These are phyloP conservation scores for Zymoseptoria tritici DNA, from an alignment of 2,329 filamentous ascomycete genomes.

Conservation along the genomic window DNA sequence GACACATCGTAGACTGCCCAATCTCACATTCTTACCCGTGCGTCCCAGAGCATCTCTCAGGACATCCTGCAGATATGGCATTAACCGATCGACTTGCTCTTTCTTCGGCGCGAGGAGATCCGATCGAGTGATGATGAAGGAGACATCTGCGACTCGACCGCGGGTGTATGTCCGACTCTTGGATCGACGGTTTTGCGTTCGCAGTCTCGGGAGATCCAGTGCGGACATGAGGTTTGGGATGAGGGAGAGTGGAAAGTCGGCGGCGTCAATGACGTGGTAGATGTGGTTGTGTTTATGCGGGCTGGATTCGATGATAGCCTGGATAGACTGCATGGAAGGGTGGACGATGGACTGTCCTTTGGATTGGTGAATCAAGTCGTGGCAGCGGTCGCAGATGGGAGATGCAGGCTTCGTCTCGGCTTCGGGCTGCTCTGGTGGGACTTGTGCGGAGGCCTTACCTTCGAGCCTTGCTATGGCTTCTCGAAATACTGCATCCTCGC, in stretches of 20 bases:
- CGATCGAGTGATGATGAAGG: slow-evolving; percentile 82
- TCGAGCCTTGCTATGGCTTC: slow-evolving; percentile 21
- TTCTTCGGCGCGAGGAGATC: slow-evolving; percentile 81
- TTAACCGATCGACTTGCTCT: slow-evolving; percentile 72
- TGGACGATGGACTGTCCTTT: slow-evolving; percentile 66
- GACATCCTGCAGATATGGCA: slow-evolving; percentile 75
- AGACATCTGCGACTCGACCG: slow-evolving; percentile 67
- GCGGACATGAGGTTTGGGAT: slow-evolving; percentile 67
- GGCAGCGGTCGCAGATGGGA: slow-evolving; percentile 73
- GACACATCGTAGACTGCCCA: slow-evolving; percentile 81
- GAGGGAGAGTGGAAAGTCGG: slow-evolving; percentile 92
- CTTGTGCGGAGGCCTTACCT: neutral
- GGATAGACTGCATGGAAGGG: slow-evolving; percentile 72
- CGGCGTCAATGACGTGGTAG: slow-evolving; percentile 90
- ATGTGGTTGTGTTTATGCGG: slow-evolving; percentile 88
- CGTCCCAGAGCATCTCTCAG: slow-evolving; percentile 69
- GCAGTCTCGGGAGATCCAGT: slow-evolving; percentile 63
- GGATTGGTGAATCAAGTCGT: slow-evolving; percentile 70
- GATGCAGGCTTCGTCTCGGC: slow-evolving; percentile 1
- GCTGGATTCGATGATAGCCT: slow-evolving; percentile 78
- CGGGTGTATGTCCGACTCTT: slow-evolving; percentile 57
- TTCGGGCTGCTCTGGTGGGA: neutral
- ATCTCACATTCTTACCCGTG: slow-evolving; percentile 59
- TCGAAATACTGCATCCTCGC: slow-evolving; percentile 33
- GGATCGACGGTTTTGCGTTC: slow-evolving; percentile 73